Evolutionary conservation across 2,329 filamentous ascomycete species (phyloP).

Genomic region (Cladophialophora exuberans): DNA sequence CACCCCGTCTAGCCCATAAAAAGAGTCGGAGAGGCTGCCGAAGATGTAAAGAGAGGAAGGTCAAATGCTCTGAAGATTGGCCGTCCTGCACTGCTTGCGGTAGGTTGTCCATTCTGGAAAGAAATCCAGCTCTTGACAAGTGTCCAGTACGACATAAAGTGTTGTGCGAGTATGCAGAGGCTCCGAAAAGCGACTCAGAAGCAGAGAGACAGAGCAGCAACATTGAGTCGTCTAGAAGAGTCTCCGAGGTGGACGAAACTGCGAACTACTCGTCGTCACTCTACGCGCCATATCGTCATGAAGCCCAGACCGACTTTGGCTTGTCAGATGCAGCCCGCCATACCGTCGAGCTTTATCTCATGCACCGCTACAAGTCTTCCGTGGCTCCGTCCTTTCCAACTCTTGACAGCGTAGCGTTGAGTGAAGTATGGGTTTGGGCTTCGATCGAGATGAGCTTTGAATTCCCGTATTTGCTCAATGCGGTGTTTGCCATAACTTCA

Average conservation of each 20-base stretch:
- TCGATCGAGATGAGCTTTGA: constrained; percentile 12
- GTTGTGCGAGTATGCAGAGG: not conserved
- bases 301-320: not conserved
- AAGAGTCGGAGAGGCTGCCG: constrained; percentile 24
- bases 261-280: not conserved
- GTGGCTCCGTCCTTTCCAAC: constrained; percentile 16
- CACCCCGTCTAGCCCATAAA: constrained; percentile 7
- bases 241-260: not conserved
- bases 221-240: not conserved
- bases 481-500: constrained; percentile 19
- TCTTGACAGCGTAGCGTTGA: not conserved
- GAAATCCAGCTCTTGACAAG: too few species aligned
- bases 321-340: constrained; percentile 10
- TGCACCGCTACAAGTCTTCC: constrained; percentile 20
- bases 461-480: constrained; percentile 13
- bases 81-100: constrained; percentile 25
- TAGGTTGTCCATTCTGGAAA: too few species aligned
- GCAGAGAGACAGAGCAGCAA: not conserved
- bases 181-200: not conserved
- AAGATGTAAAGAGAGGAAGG: constrained; percentile 24
- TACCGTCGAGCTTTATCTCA: constrained; percentile 16
- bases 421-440: constrained; percentile 7
- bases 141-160: not conserved
- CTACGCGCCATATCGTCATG: constrained; percentile 11
- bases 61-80: constrained; percentile 38